Conservation (phyloP, 2,329 filamentous ascomycete species). For the Cladosporium velox region DNA sequence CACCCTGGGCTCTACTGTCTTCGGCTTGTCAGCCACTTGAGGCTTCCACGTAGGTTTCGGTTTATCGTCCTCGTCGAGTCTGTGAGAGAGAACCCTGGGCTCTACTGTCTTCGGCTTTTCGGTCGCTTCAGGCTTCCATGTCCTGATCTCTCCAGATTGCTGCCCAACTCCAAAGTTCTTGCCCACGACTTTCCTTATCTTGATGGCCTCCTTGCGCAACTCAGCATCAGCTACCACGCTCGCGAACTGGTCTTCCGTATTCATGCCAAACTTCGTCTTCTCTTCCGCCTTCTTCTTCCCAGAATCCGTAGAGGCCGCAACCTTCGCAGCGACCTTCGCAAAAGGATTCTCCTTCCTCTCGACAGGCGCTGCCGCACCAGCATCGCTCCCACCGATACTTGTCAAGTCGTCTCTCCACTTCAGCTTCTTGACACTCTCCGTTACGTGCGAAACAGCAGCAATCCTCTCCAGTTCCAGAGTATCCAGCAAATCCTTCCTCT, state of each 20-base stretch:
- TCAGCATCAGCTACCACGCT: background rate
- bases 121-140: background rate
- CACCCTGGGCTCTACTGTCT: background rate
- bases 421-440: background rate
- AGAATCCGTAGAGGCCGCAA: background rate
- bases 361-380: background rate
- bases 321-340: background rate
- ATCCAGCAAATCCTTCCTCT: background rate
- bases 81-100: background rate
- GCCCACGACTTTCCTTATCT: background rate
- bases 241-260: conserved; percentile 2
- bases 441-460: background rate
- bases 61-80: background rate
- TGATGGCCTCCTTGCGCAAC: background rate
- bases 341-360: background rate
- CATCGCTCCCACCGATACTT: background rate
- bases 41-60: background rate
- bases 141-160: background rate
- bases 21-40: background rate
- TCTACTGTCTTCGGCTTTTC: background rate
- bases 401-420: background rate
- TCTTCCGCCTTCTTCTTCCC: background rate
- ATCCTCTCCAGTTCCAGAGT: background rate
- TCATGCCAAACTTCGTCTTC: conserved; percentile 2
- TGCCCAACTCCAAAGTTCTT: background rate